Evolutionary conservation across 805 yeast species (phyloP).

Genomic region (Metschnikowia drakensbergensis): DNA sequence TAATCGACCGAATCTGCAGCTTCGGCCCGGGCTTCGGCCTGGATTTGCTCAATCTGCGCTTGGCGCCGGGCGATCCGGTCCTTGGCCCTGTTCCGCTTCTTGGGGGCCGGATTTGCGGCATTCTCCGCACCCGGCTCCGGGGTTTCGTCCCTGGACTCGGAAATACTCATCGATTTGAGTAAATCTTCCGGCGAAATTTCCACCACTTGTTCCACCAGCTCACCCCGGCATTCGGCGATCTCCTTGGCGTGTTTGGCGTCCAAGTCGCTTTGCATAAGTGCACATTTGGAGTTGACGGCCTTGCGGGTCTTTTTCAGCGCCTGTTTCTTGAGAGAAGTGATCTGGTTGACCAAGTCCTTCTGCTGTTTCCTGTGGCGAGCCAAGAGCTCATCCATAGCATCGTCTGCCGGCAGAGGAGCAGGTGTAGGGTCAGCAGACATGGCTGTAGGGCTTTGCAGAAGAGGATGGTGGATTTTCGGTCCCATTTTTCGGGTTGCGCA

Average conservation of each 20-base stretch:
- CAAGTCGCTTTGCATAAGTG: constrained; percentile 54
- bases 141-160: not conserved
- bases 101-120: constrained; percentile 23
- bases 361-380: constrained; percentile 67
- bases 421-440: not conserved
- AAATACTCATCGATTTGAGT: constrained; percentile 25
- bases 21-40: constrained; percentile 67
- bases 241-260: constrained; percentile 55
- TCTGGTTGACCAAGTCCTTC: constrained; percentile 59
- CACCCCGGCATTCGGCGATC: constrained; percentile 23
- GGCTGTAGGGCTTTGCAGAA: not conserved
- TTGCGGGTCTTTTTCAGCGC: constrained; percentile 77
- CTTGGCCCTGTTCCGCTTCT: constrained; percentile 71
- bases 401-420: not conserved
- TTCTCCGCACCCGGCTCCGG: not conserved
- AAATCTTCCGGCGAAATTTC: constrained; percentile 63
- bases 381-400: constrained; percentile 41
- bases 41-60: constrained; percentile 58
- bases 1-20: constrained; percentile 64
- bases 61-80: constrained; percentile 77
- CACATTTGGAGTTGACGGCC: constrained; percentile 57
- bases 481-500: constrained; percentile 1
- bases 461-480: not conserved
- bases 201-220: constrained; percentile 16
- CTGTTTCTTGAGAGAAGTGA: constrained; percentile 77